Evolutionary conservation across 78 protist species (phyloP), one percentile per base, ranked within the genome.

Genomic region (Dictyostelium brefeldianum): DNA sequence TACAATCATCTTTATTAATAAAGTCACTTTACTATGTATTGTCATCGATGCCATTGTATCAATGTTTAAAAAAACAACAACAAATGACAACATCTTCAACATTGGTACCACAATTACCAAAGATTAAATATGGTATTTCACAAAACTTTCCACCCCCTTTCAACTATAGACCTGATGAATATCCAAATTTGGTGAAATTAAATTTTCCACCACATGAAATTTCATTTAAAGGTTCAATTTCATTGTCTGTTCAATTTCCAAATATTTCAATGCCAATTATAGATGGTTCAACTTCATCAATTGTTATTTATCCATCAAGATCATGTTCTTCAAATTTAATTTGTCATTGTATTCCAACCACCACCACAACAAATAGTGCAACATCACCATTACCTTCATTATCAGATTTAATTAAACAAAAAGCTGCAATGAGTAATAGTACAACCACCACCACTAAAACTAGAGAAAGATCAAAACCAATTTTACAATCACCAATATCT

Each of bases 111-210:
- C 70, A 18, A 10, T 27, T 17, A 54, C 69, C 47, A 69, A 87
- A 87, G 69, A 67, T 87, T 3, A 87, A 87, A 12, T 87, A 87
- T 87, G 93, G 93, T 15, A 51, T 51, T 46, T 87, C 93, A 12
- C 46, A 46, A 48, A 53, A 77, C 9, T 74, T 59, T 77, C 93
- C 93, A 51, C 93, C 93, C 5, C 93, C 93, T 4, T 41, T 78
- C 11, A 87, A 87, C 41, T 87, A 75, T 78, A 56, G 65, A 41
- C 75, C 83, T 9, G 41, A 56, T 4, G 93, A 87, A 14, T 87
- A 43, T 69, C 46, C 22, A 25, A 25, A 87, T 77, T 65, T 87
- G 27, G 70, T 87, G 18, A 87, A 87, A 87, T 15, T 87, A 31
- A 87, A 74, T 62, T 77, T 87, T 22, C 93, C 93, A 59, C 31